Evolutionary conservation across 2,329 filamentous ascomycete species (phyloP).

Genomic region (Helminthosporium solani): DNA sequence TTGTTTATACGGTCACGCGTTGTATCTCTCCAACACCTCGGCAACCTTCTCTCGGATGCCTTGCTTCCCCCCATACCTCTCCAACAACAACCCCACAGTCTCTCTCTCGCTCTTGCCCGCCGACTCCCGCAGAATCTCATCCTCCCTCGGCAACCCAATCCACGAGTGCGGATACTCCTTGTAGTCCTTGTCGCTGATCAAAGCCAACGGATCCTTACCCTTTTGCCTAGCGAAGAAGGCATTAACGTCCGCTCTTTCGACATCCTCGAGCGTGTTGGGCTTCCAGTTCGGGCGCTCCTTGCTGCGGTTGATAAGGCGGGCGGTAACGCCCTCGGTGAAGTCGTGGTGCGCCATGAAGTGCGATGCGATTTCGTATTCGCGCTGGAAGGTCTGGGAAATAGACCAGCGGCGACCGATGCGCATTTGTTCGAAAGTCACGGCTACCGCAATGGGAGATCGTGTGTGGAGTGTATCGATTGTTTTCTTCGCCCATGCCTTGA

Average conservation of each 20-base stretch:
- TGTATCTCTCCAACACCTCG: constrained; percentile 56
- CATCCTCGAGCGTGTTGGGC: constrained; percentile 69
- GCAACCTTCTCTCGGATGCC: constrained; percentile 60
- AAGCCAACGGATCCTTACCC: constrained; percentile 49
- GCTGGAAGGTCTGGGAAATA: constrained; percentile 80
- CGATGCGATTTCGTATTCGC: constrained; percentile 79
- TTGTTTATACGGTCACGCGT: not conserved
- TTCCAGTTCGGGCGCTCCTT: constrained; percentile 70
- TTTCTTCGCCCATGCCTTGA: constrained; percentile 73
- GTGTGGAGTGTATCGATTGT: constrained; percentile 73
- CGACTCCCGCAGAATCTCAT: constrained; percentile 54
- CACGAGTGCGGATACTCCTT: constrained; percentile 68
- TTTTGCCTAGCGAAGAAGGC: constrained; percentile 62
- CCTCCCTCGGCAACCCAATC: constrained; percentile 74
- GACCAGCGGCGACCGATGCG: constrained; percentile 72
- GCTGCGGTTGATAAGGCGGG: constrained; percentile 72
- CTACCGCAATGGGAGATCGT: constrained; percentile 82
- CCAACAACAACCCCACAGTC: constrained; percentile 44
- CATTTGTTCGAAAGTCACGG: constrained; percentile 83
- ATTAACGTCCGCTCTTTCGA: constrained; percentile 60
- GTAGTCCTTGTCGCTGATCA: constrained; percentile 66
- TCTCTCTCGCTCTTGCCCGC: constrained; percentile 30
- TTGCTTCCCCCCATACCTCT: constrained; percentile 47
- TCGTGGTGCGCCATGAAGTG: constrained; percentile 90
- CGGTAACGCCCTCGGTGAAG: constrained; percentile 88